Percentiles rank a stretch among this genome's conserved stretches.
Evolutionary conservation across 2,329 filamentous ascomycete species (phyloP).

Genomic region (Hymenoscyphus repandus): DNA sequence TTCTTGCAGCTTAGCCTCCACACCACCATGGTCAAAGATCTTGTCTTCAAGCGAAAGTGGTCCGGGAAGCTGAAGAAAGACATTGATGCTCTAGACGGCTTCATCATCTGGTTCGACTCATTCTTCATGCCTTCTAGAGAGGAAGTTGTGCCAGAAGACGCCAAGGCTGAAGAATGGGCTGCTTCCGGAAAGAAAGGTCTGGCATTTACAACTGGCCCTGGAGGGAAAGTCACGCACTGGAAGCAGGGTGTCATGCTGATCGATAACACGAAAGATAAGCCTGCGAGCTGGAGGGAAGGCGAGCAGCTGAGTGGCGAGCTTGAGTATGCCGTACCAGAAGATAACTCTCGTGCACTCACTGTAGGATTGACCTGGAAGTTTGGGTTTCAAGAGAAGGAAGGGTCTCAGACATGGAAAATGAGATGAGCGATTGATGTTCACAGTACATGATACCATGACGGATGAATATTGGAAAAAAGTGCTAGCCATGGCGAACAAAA

Average conservation of each 20-base stretch:
- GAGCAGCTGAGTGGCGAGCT: constrained; percentile 61
- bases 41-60: constrained; percentile 70
- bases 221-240: constrained; percentile 79
- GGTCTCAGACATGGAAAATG: constrained; percentile 31
- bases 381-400: constrained; percentile 20
- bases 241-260: constrained; percentile 74
- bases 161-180: constrained; percentile 58
- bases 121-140: constrained; percentile 69
- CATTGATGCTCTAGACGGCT: constrained; percentile 73
- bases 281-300: constrained; percentile 44
- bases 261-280: constrained; percentile 45
- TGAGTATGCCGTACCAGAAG: constrained; percentile 62
- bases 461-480: not conserved
- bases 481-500: not conserved
- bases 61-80: constrained; percentile 54
- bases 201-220: constrained; percentile 85
- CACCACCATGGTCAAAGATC: constrained; percentile 62
- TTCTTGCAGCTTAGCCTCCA: constrained; percentile 77
- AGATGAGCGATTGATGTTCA: constrained; percentile 14
- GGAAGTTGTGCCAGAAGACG: constrained; percentile 41
- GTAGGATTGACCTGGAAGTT: constrained; percentile 58
- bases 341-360: constrained; percentile 63
- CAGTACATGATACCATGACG: not conserved
- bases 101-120: constrained; percentile 89
- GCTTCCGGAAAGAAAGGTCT: constrained; percentile 54